Percentiles rank a stretch among this genome's conserved stretches.
Conservation (phyloP, 2,329 filamentous ascomycete genomes). For the Cytospora schulzeri region DNA sequence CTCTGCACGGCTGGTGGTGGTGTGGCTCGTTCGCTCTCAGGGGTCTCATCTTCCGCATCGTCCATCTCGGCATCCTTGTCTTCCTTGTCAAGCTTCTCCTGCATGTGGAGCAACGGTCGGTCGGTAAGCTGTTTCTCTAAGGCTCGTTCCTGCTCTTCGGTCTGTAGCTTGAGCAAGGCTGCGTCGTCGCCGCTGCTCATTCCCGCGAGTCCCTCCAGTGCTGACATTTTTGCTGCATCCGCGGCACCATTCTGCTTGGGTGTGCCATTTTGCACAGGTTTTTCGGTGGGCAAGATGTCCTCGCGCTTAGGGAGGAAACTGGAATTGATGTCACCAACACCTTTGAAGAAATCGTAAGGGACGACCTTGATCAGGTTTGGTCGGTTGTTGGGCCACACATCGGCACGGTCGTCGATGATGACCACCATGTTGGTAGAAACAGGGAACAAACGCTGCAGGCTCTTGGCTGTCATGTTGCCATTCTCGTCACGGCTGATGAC, state of each 20-base stretch:
- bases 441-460: constrained; percentile 85
- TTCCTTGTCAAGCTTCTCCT: constrained; percentile 86
- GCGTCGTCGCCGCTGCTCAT: constrained; percentile 74
- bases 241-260: constrained; percentile 28
- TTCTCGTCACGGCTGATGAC: constrained; percentile 98
- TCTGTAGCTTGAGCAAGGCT: constrained; percentile 70
- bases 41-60: constrained; percentile 46
- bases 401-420: constrained; percentile 95
- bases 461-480: constrained; percentile 89
- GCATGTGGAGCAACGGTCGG: constrained; percentile 85
- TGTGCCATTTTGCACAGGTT: constrained; percentile 30
- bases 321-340: constrained; percentile 97
- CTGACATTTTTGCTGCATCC: constrained; percentile 40
- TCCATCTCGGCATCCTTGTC: constrained; percentile 64
- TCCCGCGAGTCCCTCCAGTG: constrained; percentile 74
- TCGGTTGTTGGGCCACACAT: constrained; percentile 91
- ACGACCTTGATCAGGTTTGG: constrained; percentile 92
- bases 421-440: constrained; percentile 99
- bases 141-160: constrained; percentile 82
- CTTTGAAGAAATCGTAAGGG: constrained; percentile 97
- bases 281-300: constrained; percentile 47
- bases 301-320: constrained; percentile 86
- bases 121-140: constrained; percentile 89
- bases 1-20: constrained; percentile 45
- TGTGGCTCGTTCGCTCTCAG: constrained; percentile 24